These are phyloP conservation scores for Silene uniflora DNA, from an alignment of 148 eudicot species.

Conservation along the genomic window DNA sequence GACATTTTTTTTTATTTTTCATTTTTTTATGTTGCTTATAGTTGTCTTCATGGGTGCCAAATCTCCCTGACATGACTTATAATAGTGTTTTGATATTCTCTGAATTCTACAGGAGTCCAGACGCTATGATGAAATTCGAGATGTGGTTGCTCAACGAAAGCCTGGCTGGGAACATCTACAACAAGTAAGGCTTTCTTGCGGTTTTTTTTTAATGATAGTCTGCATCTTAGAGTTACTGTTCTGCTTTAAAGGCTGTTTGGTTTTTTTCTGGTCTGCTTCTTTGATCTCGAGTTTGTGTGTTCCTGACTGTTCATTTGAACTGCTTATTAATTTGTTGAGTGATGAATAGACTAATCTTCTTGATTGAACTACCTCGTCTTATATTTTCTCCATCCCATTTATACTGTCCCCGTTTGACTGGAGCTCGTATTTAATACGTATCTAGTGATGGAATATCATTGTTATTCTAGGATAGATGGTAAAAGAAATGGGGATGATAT, in stretches of 20 bases:
- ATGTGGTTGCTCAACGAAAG: constrained; percentile 63
- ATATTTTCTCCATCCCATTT: too few relatives aligned
- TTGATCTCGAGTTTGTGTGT: not conserved
- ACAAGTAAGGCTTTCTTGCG: constrained; percentile 44
- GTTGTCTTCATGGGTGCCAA: not conserved
- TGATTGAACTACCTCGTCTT: too few relatives aligned
- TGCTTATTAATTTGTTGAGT: not conserved
- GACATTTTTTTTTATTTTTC: not conserved
- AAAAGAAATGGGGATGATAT: too few relatives aligned
- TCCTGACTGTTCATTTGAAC: not conserved
- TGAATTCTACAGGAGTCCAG: constrained; percentile 56
- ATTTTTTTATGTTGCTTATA: not conserved
- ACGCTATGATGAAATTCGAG: constrained; percentile 85
- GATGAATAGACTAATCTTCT: not conserved
- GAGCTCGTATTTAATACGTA: too few relatives aligned
- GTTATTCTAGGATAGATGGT: too few relatives aligned
- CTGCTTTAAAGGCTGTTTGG: not conserved
- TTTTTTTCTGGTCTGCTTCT: constrained; percentile 6
- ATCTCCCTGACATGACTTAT: not conserved
- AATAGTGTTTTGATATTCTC: constrained; percentile 1
- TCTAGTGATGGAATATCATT: too few relatives aligned
- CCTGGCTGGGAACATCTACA: constrained; percentile 96
- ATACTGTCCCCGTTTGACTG: too few relatives aligned
- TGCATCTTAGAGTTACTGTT: not conserved
- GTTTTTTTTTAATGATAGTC: constrained; percentile 3